Evolutionary conservation across 805 yeast genomes (phyloP).

Genomic region (Metschnikowia rubicola): DNA sequence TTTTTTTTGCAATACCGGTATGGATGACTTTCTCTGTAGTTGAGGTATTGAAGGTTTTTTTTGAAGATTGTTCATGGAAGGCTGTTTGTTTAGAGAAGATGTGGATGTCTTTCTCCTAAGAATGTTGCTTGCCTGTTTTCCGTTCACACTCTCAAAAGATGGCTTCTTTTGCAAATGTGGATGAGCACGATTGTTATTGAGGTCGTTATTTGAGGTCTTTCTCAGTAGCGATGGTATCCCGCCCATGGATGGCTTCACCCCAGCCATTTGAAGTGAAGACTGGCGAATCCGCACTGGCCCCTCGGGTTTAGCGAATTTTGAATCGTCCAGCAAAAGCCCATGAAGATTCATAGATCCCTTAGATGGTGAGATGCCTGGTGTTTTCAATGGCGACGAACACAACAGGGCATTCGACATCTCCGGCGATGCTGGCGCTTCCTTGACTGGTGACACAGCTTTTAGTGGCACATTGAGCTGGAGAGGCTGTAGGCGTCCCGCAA

Average conservation of each 20-base stretch:
- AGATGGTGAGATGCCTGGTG: constrained; percentile 35
- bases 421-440: not conserved
- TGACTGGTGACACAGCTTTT: not conserved
- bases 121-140: constrained; percentile 4
- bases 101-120: constrained; percentile 9
- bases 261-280: constrained; percentile 36
- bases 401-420: not conserved
- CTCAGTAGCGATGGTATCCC: constrained; percentile 1
- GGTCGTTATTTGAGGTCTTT: constrained; percentile 2
- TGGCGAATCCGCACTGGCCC: constrained; percentile 24
- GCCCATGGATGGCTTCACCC: constrained; percentile 20
- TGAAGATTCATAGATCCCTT: constrained; percentile 38
- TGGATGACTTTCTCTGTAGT: constrained; percentile 14
- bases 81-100: constrained; percentile 3
- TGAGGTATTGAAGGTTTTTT: constrained; percentile 16
- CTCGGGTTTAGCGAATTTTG: constrained; percentile 23
- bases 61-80: constrained; percentile 12
- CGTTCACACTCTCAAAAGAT: not conserved
- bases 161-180: constrained; percentile 10
- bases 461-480: constrained; percentile 5
- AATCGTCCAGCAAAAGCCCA: constrained; percentile 24
- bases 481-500: constrained; percentile 5
- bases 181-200: not conserved
- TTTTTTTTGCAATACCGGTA: constrained; percentile 2
- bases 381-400: constrained; percentile 13